Base-by-base conservation (phyloP, 352 stramenopile species). In the Phytophthora sp. region DNA sequence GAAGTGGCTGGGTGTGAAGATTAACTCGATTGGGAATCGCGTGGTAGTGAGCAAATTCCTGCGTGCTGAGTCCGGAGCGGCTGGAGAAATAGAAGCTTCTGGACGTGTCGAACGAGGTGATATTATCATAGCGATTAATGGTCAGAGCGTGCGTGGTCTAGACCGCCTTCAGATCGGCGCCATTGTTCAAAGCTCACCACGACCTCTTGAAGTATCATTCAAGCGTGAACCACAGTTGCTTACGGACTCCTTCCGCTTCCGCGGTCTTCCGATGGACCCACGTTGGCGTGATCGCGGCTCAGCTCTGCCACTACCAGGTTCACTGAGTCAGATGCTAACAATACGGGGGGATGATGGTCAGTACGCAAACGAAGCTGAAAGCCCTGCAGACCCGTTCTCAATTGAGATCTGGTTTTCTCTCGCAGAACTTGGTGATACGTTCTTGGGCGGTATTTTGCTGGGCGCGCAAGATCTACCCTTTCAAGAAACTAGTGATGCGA, bases 41-140 rank as follows among this genome's bases (percentile, higher is more conserved):
- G 76, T 92, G 38, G 73, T 90, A 30, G 73, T 92, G 44, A 92
- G 83, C 69, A 89, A 88, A 41, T 92, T 92, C 26, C 34, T 90
- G 43, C 81, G 77, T 7, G 64, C 79, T 20, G 77, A 80, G 9
- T 81, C 74, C 0, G 83, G 81, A 7, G 79, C 77, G 0, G 54
- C 82, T 23, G 84, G 84, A 32, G 84, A 93, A 61, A 88, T 93
- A 43, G 82, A 93, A 21, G 78, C 74, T n/a, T 89, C 82, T 9
- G 76, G 76, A 3, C 61, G 63, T 27, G 82, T 90, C 18, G 64
- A 72, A 23, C 74, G 86, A 7, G 84, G 84, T 8, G 84, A 93
- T 48, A 59, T 87, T 44, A 77, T 93, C 32, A 61, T 83, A 18
- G 79, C 76, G 0, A 71, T 93, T n/a, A 93, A 93, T 48, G 71